These are phyloP conservation scores for Mitragyna speciosa DNA, from an alignment of 257 asterid species.

Conservation along the genomic window DNA sequence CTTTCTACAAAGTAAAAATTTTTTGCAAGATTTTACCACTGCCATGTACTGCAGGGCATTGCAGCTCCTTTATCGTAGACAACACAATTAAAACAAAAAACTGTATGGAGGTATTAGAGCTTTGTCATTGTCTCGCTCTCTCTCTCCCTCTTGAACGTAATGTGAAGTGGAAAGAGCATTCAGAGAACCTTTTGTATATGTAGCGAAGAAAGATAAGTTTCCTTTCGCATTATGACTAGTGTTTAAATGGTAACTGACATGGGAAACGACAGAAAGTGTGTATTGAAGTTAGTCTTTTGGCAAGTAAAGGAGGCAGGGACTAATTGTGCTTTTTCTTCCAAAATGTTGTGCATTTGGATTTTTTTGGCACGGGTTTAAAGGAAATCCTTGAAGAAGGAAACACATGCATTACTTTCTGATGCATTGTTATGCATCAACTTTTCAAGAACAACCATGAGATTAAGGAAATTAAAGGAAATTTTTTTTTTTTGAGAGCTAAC, in stretches of 20 bases:
- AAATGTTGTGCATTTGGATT: neutral
- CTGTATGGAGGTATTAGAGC: neutral
- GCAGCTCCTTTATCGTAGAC: constrained; percentile 19
- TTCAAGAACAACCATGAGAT: neutral
- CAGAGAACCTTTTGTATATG: constrained; percentile 4
- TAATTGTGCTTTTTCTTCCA: constrained; percentile 2
- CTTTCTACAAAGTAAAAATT: neutral
- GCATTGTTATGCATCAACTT: neutral
- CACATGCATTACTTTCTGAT: constrained; percentile 2
- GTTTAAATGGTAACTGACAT: constrained; percentile 23
- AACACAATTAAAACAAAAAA: constrained; percentile 10
- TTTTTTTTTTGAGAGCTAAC: no score
- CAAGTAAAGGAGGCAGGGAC: neutral
- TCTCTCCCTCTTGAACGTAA: neutral
- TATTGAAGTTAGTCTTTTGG: neutral
- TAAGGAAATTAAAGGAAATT: neutral
- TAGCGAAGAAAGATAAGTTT: constrained; percentile 6
- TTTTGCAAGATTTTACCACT: neutral
- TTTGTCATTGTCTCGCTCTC: constrained; percentile 16
- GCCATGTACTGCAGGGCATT: neutral
- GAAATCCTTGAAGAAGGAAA: constrained; percentile 7
- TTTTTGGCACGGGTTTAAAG: neutral
- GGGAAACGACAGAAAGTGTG: constrained; percentile 33
- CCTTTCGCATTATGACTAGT: constrained; percentile 11
- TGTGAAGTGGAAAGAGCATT: neutral